Percentiles rank a stretch among this genome's conserved stretches.
These are phyloP conservation scores for Trichoderma sp. DNA, from an alignment of 2,329 filamentous ascomycete species.

Conservation along the genomic window DNA sequence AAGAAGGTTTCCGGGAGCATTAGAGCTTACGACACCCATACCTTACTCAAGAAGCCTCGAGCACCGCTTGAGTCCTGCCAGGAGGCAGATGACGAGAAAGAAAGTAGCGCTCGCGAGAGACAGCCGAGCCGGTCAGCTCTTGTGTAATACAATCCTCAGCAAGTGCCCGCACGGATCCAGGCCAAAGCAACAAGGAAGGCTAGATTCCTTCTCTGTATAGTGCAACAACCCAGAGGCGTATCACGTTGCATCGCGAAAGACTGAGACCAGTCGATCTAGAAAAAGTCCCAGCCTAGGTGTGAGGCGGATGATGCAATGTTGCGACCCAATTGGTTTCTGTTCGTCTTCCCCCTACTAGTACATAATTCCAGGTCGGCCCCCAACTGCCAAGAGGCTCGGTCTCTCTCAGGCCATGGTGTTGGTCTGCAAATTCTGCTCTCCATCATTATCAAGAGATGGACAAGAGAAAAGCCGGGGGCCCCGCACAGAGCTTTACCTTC, in stretches of 20 bases:
- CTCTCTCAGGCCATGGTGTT: background rate
- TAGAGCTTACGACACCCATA: conserved; percentile 14
- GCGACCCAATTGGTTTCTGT: conserved; percentile 7
- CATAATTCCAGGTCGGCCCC: background rate
- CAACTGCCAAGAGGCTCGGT: conserved; percentile 2
- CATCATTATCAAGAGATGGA: background rate
- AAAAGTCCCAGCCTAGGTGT: conserved; percentile 8
- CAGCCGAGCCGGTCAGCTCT: background rate
- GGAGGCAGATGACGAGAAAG: no score
- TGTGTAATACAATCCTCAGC: background rate
- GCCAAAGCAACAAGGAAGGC: conserved; percentile 3
- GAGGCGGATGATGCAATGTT: conserved; percentile 21
- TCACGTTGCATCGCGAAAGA: conserved; percentile 24
- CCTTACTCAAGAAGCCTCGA: background rate
- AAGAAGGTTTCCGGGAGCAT: conserved; percentile 18
- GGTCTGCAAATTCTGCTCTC: conserved; percentile 1
- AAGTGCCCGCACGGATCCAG: conserved; percentile 14
- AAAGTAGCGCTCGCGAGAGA: background rate
- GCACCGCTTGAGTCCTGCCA: no score
- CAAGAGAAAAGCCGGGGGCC: conserved; percentile 4
- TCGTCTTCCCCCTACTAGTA: background rate
- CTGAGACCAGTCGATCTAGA: background rate
- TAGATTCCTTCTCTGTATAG: background rate
- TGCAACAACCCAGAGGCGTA: conserved; percentile 12
- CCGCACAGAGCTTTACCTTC: conserved; percentile 6